phyloP scores from a whole-genome alignment of 345 rosid genomes.

The Crucihimalaya himalaica region DNA sequence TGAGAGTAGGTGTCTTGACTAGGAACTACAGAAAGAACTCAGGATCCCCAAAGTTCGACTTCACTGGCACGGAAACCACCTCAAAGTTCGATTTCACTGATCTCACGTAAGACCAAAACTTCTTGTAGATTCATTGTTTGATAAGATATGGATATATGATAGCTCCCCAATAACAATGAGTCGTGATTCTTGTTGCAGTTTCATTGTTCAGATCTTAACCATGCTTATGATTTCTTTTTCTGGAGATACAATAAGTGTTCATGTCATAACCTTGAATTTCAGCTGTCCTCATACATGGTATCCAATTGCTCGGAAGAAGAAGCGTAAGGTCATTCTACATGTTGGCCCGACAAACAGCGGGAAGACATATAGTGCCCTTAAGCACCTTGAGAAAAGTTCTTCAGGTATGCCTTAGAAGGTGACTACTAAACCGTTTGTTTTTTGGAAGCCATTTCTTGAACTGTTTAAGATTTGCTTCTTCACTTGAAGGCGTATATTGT shows the following conservation, averaged over 20 bases:
- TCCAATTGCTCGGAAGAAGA: constrained; percentile 76
- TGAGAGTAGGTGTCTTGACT: constrained; percentile 28
- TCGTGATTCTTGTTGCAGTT: not conserved
- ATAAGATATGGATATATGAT: not conserved
- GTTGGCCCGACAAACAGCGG: constrained; percentile 98
- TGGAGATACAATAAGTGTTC: constrained; percentile 12
- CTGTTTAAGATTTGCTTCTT: constrained; percentile 8
- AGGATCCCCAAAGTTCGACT: constrained; percentile 50
- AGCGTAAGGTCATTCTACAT: constrained; percentile 78
- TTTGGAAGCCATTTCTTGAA: constrained; percentile 5
- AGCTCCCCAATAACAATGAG: not conserved
- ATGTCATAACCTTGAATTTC: constrained; percentile 27
- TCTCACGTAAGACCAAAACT: constrained; percentile 61
- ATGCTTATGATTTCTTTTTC: not conserved
- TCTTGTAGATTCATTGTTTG: not conserved
- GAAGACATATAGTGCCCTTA: constrained; percentile 80
- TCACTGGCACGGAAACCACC: constrained; percentile 47
- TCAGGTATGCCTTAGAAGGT: constrained; percentile 57
- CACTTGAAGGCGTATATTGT: constrained; percentile 77
- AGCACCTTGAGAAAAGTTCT: constrained; percentile 69
- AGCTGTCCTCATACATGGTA: constrained; percentile 92
- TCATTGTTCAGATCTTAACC: not conserved
- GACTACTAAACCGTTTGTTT: not conserved
- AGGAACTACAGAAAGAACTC: constrained; percentile 49
- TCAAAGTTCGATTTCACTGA: constrained; percentile 67